Evolutionary conservation across 2,329 filamentous ascomycete species (phyloP), one percentile per base, ranked within the genome.

Genomic region (Dactylella cylindrospora): DNA sequence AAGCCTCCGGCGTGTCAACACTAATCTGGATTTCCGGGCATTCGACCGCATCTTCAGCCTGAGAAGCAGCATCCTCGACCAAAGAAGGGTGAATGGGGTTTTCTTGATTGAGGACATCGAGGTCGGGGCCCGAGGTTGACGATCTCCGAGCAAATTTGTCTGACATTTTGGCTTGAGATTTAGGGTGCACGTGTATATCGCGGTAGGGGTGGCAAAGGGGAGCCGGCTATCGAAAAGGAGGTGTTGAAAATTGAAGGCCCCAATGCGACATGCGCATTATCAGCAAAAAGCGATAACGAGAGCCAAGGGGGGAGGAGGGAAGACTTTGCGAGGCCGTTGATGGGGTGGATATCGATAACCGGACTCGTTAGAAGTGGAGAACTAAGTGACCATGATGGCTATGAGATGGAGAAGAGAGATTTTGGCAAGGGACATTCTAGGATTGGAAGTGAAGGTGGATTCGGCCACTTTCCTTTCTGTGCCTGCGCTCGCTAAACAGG

Each of bases 101-200:
- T 69, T 84, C 77, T 70, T 87, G 82, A 66, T 85, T 85, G 7
- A 88, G 76, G 67, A 90, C 88, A 72, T 88, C 84, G 47, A 90
- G 77, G 72, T 89, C 85, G n/a, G 85, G 85, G 29, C 45, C 85
- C 83, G 40, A 82, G 82, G 67, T 76, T 22, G 40, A 49, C 4
- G 55, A 36, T 25, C 47, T 53, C 28, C 29, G 17, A 38, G 51
- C 32, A 12, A 25, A 23, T 20, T 60, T 51, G 10, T 60, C 31
- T 26, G 40, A 38, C 59, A 40, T 55, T 17, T 20, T 44, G 29
- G 28, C 17, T 13, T n/a, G 28, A 28, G 20, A 33, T n/a, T 7
- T 12, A 39, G 8, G 8, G 25, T 4, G 28, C 19, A 19, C 17
- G 38, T 5, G 47, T 35, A 40, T 6, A 32, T 29, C 17, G 46